Percentiles rank a stretch among this genome's conserved stretches.
phyloP scores from a whole-genome alignment of 495 filamentous ascomycete genomes.

The Penicillium steckii region DNA sequence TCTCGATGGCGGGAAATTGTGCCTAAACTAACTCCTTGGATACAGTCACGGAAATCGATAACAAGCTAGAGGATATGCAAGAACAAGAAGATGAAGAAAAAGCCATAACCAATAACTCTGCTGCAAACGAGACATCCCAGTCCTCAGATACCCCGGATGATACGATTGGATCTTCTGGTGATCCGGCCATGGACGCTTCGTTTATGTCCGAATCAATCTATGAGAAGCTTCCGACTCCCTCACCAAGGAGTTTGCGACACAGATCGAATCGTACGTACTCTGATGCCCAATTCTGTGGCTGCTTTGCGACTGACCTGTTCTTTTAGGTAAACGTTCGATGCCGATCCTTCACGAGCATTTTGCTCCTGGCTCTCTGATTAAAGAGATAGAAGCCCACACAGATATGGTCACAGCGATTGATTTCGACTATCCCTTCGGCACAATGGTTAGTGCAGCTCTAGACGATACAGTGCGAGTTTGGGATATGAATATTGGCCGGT shows the following conservation, averaged over 20 bases:
- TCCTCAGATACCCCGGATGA: slow-evolving; percentile 57
- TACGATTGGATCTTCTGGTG: slow-evolving; percentile 47
- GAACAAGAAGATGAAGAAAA: slow-evolving; percentile 26
- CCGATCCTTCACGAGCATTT: slow-evolving; percentile 96
- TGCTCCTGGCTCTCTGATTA: slow-evolving; percentile 84
- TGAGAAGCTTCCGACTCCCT: slow-evolving; percentile 75
- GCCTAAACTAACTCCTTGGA: slow-evolving; percentile 15
- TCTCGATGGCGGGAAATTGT: slow-evolving; percentile 4
- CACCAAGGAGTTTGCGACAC: slow-evolving; percentile 61
- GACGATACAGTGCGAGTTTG: slow-evolving; percentile 97
- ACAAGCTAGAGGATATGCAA: slow-evolving; percentile 75
- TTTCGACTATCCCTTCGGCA: slow-evolving; percentile 94
- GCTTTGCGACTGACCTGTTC: slow-evolving; percentile 9
- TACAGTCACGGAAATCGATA: slow-evolving; percentile 78
- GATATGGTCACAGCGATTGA: slow-evolving; percentile 90
- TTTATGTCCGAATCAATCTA: slow-evolving; percentile 99
- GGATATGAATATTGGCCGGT: slow-evolving; percentile 91
- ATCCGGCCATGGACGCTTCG: slow-evolving; percentile 57
- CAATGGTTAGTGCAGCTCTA: slow-evolving; percentile 89
- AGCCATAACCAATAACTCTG: slow-evolving; percentile 64
- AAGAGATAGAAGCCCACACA: slow-evolving; percentile 81
- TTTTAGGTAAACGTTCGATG: slow-evolving; percentile 72
- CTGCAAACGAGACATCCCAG: slow-evolving; percentile 53
- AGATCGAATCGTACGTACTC: slow-evolving; percentile 52
- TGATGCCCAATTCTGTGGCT: neutral